Evolutionary conservation across 1,284 basidiomycete species (phyloP), one percentile per base, ranked within the genome.

Genomic region (Ceratobasidium papillatum): DNA sequence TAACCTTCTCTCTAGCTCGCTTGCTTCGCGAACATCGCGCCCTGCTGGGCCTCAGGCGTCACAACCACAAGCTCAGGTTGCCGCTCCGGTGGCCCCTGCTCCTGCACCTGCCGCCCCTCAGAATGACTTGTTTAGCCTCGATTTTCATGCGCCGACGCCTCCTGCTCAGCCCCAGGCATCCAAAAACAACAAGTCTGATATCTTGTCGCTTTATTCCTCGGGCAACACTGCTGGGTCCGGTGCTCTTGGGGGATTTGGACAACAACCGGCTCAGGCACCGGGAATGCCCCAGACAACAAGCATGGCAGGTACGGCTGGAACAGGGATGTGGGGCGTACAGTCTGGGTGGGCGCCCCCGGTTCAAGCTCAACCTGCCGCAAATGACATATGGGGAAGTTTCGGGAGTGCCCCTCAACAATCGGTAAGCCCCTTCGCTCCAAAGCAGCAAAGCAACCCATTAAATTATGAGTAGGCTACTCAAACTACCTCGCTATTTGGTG

Each of bases 81-180:
- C 79, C n/a, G 47, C 77, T 0, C 52, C 79, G 19, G 30, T 77
- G 7, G 66, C 75, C 41, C 78, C 56, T n/a, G 78, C 72, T 22
- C 78, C 75, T 56, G 74, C 84, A 58, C 76, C 81, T 34, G 77
- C 80, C 12, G 79, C 80, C 3, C 76, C 81, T 22, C 80, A 81
- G 32, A 88, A 92, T 77, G 93, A 94, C 76, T 84, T 97, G 2
- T 96, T 96, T 80, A 89, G 91, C 43, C 89, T 96, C 63, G 94
- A 96, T 82, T 96, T 96, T 84, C 90, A 91, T 78, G 84, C 89
- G 0, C 85, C 89, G 0, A 75, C 85, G 12, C 77, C 84, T 9
- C 75, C 85, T 47, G 85, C 89, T 0, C 75, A 85, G 14, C 77
- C 84, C 5, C 75, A 84, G 43, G 77, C 84, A 19, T 78, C 84